These are phyloP conservation scores for Evernia prunastri DNA, from an alignment of 495 filamentous ascomycete genomes.

Conservation along the genomic window DNA sequence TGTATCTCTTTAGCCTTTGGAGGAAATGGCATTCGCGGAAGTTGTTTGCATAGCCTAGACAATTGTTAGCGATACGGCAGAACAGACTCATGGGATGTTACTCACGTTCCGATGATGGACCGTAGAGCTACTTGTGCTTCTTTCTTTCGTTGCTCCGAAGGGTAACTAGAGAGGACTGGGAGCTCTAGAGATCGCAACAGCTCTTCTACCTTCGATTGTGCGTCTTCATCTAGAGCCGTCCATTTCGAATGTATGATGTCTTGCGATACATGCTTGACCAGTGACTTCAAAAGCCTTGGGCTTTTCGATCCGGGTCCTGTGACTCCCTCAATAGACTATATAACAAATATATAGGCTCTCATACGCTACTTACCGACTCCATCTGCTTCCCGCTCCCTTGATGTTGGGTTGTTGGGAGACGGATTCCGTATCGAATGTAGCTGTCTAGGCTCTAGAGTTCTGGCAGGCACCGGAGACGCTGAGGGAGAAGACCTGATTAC, in stretches of 20 bases:
- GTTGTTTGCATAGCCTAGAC: conserved; percentile 38
- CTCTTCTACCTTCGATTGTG: conserved; percentile 46
- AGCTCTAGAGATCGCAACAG: conserved; percentile 49
- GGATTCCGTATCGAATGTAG: background rate
- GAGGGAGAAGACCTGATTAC: background rate
- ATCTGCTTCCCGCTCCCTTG: background rate
- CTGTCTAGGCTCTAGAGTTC: background rate
- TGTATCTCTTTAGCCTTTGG: conserved; percentile 47
- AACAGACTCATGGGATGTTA: conserved; percentile 1
- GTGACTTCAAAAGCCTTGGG: conserved; percentile 29
- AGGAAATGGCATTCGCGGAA: conserved; percentile 57
- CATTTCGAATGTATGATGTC: conserved; percentile 53
- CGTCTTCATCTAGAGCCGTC: conserved; percentile 46
- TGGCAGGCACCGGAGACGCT: background rate
- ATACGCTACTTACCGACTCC: conserved; percentile 3
- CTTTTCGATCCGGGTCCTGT: background rate
- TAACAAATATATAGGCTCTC: background rate
- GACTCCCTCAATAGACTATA: too few species aligned
- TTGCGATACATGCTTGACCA: conserved; percentile 48
- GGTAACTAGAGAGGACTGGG: conserved; percentile 48
- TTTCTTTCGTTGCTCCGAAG: conserved; percentile 48
- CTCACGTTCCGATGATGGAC: conserved; percentile 43
- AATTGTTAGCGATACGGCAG: conserved; percentile 14
- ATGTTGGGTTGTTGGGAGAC: background rate
- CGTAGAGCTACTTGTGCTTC: conserved; percentile 51